Base-by-base conservation (phyloP, 352 stramenopile genomes). In the Globisporangium heterothallicum region DNA sequence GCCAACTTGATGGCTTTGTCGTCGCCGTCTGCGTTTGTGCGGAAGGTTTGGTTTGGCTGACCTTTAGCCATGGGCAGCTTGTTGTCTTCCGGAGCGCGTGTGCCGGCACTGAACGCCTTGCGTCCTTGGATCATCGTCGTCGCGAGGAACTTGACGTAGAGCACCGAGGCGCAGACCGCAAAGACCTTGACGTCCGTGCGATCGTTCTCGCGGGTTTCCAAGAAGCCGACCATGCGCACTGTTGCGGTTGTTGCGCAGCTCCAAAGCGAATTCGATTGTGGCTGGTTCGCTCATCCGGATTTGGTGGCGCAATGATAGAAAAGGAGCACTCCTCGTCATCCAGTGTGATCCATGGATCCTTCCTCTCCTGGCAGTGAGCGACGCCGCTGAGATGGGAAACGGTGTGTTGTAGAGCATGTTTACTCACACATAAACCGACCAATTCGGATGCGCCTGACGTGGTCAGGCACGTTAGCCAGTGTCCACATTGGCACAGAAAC, bases 91-190 rank as follows among this genome's bases (percentile, higher is more conserved):
- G 69, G 45, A 30, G 63, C 51, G 14, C 73, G 70, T 19, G 65
- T 79, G 53, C 74, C 74, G 18, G 70, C 66, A 10, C 57, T 51
- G 46, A 84, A 87, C 16, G 63, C 66, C 42, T 65, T 68, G 35
- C 69, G 58, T 22, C 60, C 70, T 27, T 85, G 73, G 30, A 74
- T 63, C 56, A 79, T 77, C 19, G 68, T 68, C 18, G 69, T 68
- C 3, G 27, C 67, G 55, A 85, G 38, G 49, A 82, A 82, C 65
- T 85, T 85, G 71, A 78, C 38, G 60, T 84, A 87, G 34, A 84
- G 69, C 41, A 72, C 47, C 7, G 58, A 50, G 7, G 61, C 42
- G 42, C 66, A 75, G 19, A 72, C 19, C 29, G 42, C 44, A 13
- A 72, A 51, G 30, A 30, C 45, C 10, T 53, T 29, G 4, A 34